Evolutionary conservation across 2,329 filamentous ascomycete genomes (phyloP), one percentile per base, ranked within the genome.

Genomic region (Colletotrichum sp.): DNA sequence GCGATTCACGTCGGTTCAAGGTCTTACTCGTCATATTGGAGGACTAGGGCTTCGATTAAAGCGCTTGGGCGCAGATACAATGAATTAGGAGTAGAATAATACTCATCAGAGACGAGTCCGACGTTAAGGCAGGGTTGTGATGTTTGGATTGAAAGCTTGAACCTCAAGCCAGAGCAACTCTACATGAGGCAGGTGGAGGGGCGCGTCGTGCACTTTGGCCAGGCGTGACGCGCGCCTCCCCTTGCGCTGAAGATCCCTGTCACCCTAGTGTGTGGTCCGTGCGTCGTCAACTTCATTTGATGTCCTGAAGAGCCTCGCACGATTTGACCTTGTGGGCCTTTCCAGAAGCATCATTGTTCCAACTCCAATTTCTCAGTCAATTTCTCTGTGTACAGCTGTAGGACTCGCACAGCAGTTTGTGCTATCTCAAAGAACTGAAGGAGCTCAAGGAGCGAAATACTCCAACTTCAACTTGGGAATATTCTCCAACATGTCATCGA

Each of bases 21-120:
- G 10, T 57, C 82, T 81, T 80, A 80, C 85, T 84, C 52, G 84
- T 84, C 85, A 86, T 86, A 75, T 34, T 79, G 72, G 60, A 32
- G 8, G 64, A 64, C 30, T 69, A 39, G 18, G 49, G 26, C 18
- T 21, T 12, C 15, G 6, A 18, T n/a, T 5, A 6, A 30, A 34
- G 59, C 7, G 28, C 28, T n/a, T 13, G 6, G 16, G 8, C 26
- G 49, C 28, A 28, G 16, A 16, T 8, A n/a, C 10, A 21, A 9
- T 16, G 16, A 3, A 24, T 72, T 16, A 8, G 6, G 4, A 12
- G 21, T 15, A 26, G n/a, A 13, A 21, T 34, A n/a, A n/a, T 4
- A 30, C 16, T 74, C 59, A 74, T 65, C 18, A 57, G 62, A 60
- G 26, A 32, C 34, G 16, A 59, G 18, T 5, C 16, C 26, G 36